Evolutionary conservation across 2,329 filamentous ascomycete genomes (phyloP), one percentile per base, ranked within the genome.

Genomic region (Byssothecium circinans): DNA sequence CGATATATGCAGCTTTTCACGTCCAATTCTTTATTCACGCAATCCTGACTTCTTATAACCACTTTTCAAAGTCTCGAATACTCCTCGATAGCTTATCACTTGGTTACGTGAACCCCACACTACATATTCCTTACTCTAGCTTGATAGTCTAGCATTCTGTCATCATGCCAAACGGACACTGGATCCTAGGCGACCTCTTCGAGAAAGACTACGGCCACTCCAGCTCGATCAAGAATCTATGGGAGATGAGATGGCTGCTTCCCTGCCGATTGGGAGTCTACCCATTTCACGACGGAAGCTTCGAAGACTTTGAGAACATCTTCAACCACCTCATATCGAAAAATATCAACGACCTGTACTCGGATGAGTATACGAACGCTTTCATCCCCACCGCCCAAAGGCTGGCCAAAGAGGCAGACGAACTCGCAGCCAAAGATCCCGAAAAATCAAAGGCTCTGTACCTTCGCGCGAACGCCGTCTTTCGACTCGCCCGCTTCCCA

Each of bases 401-500:
- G 1, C 78, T 90, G 14, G 77, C 79, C 3, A 58, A 67, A 1
- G 65, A 76, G 43, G 86, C 79, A 17, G 77, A 81, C 49, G 65
- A 75, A 18, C 74, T 77, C 2, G 68, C 77, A 22, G 61, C 68
- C 5, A 77, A 74, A 29, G 73, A 84, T 47, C 68, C 64, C 15
- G 72, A 75, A 17, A 71, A 74, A 20, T 84, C 86, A 0, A 81
- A 79, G 2, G 77, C 77, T 11, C 69, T 86, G 2, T 88, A 85
- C 64, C 76, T 88, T n/a, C 82, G 87, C 18, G 85, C 85, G 4
- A 86, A 86, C 18, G 82, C 84, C n/a, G 76, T 90, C 7, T 85
- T 85, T 64, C 79, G 87, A 40, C 87, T 90, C 52, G 81, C 86
- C 0, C 80, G 87, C 12, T 89, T 90, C 62, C 86, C 87, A 2